Percentiles rank a stretch among this genome's conserved stretches.
These are phyloP conservation scores for Moesziomyces aphidis DNA, from an alignment of 1,284 basidiomycete species.

Conservation along the genomic window DNA sequence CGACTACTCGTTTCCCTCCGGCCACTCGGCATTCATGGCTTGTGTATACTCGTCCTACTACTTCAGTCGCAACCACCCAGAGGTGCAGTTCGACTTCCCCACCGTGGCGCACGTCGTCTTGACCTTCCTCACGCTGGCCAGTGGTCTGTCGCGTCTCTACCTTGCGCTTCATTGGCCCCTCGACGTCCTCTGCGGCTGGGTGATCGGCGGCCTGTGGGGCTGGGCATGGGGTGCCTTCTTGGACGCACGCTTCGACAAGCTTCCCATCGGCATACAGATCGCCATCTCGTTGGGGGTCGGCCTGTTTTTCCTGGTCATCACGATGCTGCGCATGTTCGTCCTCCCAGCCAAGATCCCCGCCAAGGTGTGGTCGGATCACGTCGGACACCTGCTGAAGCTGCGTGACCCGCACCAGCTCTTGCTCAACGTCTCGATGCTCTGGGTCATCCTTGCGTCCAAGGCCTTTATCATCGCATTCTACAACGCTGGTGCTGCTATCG, in stretches of 20 bases:
- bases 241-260: constrained; percentile 16
- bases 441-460: constrained; percentile 14
- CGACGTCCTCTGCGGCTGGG: constrained; percentile 25
- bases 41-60: constrained; percentile 24
- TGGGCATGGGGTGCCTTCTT: constrained; percentile 21
- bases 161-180: constrained; percentile 26
- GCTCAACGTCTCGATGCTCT: constrained; percentile 25
- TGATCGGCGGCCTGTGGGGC: constrained; percentile 22
- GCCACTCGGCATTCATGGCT: constrained; percentile 29
- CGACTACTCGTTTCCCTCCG: constrained; percentile 28
- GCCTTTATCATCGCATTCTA: constrained; percentile 16
- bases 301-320: constrained; percentile 13
- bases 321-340: constrained; percentile 22
- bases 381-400: constrained; percentile 19
- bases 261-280: constrained; percentile 16
- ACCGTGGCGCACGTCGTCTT: constrained; percentile 8
- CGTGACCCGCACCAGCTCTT: constrained; percentile 23
- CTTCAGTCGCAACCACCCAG: constrained; percentile 16
- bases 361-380: constrained; percentile 19
- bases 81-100: constrained; percentile 15
- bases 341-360: constrained; percentile 27
- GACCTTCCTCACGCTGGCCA: constrained; percentile 13
- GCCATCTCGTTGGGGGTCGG: constrained; percentile 16
- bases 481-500: constrained; percentile 15
- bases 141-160: constrained; percentile 29